These are phyloP conservation scores for Castanea sativa DNA, from an alignment of 306 rosid genomes.

Conservation along the genomic window DNA sequence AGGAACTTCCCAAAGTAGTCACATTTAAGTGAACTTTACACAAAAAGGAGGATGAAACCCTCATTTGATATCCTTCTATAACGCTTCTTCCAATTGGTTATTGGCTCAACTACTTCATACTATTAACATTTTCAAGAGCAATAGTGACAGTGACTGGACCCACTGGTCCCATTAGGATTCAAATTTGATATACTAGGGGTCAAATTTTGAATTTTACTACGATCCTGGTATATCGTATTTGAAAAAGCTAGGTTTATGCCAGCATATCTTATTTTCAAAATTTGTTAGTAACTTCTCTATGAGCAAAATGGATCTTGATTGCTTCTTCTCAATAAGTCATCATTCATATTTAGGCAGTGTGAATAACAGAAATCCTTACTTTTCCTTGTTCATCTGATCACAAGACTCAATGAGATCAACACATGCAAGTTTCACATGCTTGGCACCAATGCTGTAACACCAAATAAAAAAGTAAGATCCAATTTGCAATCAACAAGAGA, in stretches of 20 bases:
- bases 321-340: neutral
- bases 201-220: neutral
- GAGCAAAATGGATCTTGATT: neutral
- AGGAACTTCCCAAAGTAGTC: neutral
- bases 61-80: neutral
- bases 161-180: neutral
- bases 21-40: neutral
- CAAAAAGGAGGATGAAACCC: neutral
- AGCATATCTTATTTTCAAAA: neutral
- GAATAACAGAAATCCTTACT: slow-evolving; percentile 28
- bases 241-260: neutral
- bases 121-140: neutral
- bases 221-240: neutral
- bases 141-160: neutral
- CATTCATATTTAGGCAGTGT: neutral
- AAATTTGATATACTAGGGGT: neutral
- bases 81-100: neutral
- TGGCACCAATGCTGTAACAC: slow-evolving; percentile 58
- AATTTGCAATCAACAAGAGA: slow-evolving; percentile 7
- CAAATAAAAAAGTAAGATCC: slow-evolving; percentile 14
- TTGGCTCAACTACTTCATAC: neutral
- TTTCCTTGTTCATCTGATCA: slow-evolving; percentile 27
- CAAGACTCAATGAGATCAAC: slow-evolving; percentile 44
- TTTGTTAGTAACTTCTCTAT: neutral
- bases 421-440: slow-evolving; percentile 46